Conservation (phyloP, 345 rosid species). For the Ceriops decandra region DNA sequence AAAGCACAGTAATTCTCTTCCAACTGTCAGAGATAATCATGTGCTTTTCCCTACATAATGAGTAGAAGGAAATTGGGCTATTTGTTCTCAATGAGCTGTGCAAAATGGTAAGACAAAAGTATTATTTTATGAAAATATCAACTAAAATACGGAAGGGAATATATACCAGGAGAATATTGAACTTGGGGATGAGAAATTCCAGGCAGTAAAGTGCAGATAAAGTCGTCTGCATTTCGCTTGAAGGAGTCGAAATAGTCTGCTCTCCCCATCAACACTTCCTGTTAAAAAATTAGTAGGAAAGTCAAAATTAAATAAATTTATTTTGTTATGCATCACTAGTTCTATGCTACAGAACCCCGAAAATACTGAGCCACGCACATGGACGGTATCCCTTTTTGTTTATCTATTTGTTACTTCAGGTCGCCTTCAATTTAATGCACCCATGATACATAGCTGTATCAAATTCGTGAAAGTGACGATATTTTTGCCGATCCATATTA, state of each 20-base stretch:
- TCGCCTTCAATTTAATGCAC: background rate
- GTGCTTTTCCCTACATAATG: conserved; percentile 1
- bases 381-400: background rate
- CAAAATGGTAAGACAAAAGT: background rate
- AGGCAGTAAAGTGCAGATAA: conserved; percentile 88
- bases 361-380: conserved; percentile 5
- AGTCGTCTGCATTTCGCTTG: conserved; percentile 85
- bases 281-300: conserved; percentile 12
- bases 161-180: conserved; percentile 89
- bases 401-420: background rate
- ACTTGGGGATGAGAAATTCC: conserved; percentile 90
- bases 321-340: conserved; percentile 1
- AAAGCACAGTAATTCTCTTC: conserved; percentile 11
- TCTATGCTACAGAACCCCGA: conserved; percentile 8
- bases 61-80: too few relatives aligned
- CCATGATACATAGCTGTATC: background rate
- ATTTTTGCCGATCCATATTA: background rate
- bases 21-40: background rate
- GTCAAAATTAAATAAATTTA: background rate
- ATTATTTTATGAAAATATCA: background rate
- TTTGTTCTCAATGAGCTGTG: conserved; percentile 12
- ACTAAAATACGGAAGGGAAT: background rate
- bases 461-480: conserved; percentile 12
- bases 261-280: conserved; percentile 96
- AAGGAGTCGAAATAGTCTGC: conserved; percentile 80